A percentile compares a stretch with the other conserved stretches of the same genome.
Evolutionary conservation across 1,284 basidiomycete species (phyloP).

Genomic region (Rhodotorula sp.): DNA sequence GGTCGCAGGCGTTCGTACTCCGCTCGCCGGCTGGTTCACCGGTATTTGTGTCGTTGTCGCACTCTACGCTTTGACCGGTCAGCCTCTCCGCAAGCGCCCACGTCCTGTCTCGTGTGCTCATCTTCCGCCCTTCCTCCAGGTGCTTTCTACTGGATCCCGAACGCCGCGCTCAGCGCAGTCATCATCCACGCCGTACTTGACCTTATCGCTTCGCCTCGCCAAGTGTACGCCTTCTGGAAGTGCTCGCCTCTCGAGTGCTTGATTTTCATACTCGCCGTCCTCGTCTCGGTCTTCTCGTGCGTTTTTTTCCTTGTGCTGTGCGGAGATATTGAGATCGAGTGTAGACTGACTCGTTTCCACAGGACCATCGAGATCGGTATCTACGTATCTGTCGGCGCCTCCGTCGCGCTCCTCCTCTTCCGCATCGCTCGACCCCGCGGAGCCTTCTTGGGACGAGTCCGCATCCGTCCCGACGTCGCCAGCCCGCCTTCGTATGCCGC

Average conservation of each 20-base stretch:
- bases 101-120: no score
- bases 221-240: constrained; percentile 89
- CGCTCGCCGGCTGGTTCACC: constrained; percentile 81
- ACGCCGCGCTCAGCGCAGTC: constrained; percentile 74
- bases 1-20: constrained; percentile 77
- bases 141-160: constrained; percentile 76
- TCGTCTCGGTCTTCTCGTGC: constrained; percentile 62
- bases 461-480: constrained; percentile 55
- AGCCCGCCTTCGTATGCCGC: background rate
- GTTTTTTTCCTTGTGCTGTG: background rate
- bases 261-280: constrained; percentile 86
- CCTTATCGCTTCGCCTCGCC: constrained; percentile 80
- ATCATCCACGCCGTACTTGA: constrained; percentile 76
- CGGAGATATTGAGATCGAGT: background rate
- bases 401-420: constrained; percentile 75
- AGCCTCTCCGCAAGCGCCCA: no score
- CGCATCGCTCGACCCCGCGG: constrained; percentile 87
- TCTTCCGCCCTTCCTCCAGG: constrained; percentile 2
- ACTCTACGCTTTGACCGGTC: constrained; percentile 71
- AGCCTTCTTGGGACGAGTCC: constrained; percentile 77
- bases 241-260: constrained; percentile 89
- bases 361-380: constrained; percentile 73
- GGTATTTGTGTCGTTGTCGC: constrained; percentile 89
- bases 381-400: constrained; percentile 75
- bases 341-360: background rate